Percentiles rank a stretch among this genome's conserved stretches.
Evolutionary conservation across 2,329 filamentous ascomycete species (phyloP).

Genomic region (Calonectria hongkongensis): DNA sequence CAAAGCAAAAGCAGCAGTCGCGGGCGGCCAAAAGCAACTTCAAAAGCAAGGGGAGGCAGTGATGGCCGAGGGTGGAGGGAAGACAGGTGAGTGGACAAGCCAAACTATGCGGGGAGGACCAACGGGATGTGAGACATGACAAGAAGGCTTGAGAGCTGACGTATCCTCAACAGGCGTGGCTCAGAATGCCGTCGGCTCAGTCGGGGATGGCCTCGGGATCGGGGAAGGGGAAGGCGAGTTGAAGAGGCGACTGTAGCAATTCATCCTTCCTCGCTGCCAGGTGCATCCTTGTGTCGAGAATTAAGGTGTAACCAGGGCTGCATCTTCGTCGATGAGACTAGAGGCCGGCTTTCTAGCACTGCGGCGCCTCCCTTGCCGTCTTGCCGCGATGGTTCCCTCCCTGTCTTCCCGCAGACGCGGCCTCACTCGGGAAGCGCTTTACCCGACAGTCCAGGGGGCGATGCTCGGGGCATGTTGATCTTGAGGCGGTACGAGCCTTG

Average conservation of each 20-base stretch:
- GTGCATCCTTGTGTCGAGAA: conserved; percentile 10
- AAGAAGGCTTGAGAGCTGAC: conserved; percentile 30
- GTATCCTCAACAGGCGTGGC: conserved; percentile 15
- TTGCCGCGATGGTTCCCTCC: conserved; percentile 11
- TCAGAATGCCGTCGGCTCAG: conserved; percentile 30
- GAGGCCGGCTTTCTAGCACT: background rate
- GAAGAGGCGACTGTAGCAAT: conserved; percentile 32
- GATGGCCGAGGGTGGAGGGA: conserved; percentile 23
- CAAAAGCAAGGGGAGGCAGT: conserved; percentile 22
- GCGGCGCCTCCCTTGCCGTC: conserved; percentile 17
- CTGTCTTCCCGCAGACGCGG: background rate
- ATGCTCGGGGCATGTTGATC: conserved; percentile 9
- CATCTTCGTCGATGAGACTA: conserved; percentile 3
- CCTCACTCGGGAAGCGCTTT: conserved; percentile 14
- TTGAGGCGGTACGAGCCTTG: background rate
- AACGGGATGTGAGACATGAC: conserved; percentile 31
- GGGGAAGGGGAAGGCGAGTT: conserved; percentile 28
- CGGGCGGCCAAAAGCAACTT: conserved; percentile 29
- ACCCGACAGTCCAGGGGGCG: conserved; percentile 4
- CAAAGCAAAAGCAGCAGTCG: conserved; percentile 25
- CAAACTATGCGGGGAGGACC: background rate
- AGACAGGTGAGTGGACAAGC: conserved; percentile 27
- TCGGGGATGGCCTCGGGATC: conserved; percentile 31
- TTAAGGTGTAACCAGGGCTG: conserved; percentile 16
- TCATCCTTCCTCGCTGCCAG: conserved; percentile 1